A percentile compares a stretch with the other conserved stretches of the same genome.
Conservation (phyloP, 1,284 basidiomycete genomes). For the Fomitopsis betulina region DNA sequence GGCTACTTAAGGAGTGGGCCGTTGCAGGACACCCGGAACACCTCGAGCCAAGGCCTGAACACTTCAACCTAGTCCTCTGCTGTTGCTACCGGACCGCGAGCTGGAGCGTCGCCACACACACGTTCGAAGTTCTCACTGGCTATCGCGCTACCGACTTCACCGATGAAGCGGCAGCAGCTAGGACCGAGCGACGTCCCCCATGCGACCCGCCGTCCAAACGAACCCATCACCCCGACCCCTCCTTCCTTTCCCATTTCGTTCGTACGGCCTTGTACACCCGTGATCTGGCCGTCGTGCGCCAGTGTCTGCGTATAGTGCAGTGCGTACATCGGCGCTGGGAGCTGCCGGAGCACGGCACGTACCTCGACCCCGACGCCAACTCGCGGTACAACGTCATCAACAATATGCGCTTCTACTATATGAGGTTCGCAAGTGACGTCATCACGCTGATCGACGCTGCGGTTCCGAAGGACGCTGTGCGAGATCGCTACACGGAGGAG, state of each 20-base stretch:
- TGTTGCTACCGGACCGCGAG: slow-evolving; percentile 57
- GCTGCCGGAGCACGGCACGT: background rate
- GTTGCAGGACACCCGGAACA: slow-evolving; percentile 27
- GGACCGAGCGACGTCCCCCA: background rate
- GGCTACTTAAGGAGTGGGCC: slow-evolving; percentile 52
- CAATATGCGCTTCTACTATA: slow-evolving; percentile 15
- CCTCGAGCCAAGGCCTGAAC: slow-evolving; percentile 43
- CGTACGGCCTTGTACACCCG: slow-evolving; percentile 47
- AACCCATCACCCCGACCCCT: slow-evolving; percentile 40
- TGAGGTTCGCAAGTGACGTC: slow-evolving; percentile 19
- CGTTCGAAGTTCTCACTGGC: slow-evolving; percentile 67
- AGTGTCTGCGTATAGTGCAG: slow-evolving; percentile 50
- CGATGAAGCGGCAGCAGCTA: slow-evolving; percentile 31
- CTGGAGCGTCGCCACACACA: slow-evolving; percentile 50
- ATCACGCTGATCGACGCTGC: slow-evolving; percentile 17
- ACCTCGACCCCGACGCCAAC: background rate
- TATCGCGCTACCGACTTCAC: slow-evolving; percentile 48
- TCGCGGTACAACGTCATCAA: background rate
- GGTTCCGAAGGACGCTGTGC: slow-evolving; percentile 11
- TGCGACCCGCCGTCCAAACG: slow-evolving; percentile 24
- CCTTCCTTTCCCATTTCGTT: slow-evolving; percentile 48
- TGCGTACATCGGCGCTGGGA: background rate
- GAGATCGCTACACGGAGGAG: slow-evolving; percentile 6
- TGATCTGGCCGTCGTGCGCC: slow-evolving; percentile 45
- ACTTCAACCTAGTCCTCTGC: slow-evolving; percentile 50